Evolutionary conservation across 345 rosid species (phyloP), one percentile per base, ranked within the genome.

Genomic region (Combretum micranthum): DNA sequence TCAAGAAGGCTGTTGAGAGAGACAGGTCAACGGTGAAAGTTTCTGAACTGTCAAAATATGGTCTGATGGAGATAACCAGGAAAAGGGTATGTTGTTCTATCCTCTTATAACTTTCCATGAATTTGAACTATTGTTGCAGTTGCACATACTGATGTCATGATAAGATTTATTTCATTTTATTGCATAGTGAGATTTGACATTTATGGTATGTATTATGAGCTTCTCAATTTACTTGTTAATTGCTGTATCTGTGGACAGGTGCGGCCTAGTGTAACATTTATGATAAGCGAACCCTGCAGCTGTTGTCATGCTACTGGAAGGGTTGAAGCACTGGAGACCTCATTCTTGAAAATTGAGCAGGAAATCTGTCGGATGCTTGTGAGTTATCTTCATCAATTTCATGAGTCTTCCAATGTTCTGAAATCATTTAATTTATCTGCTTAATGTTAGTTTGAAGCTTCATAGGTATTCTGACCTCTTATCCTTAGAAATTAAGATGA

Each of bases 1-100:
- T 93, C 60, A 93, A 83, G 77, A 81, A 76, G 71, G 91, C 94
- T 64, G 96, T 93, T 54, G 95, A 81, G 81, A 81, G 75, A 63
- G 99, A 93, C 72, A 75, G 99, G 67, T 93, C 99, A 54, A 68
- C 68, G 53, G 96, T 88, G 76, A 93, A 81, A 65, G 94, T 93
- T 54, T 88, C 90, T 64, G 99, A 93, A 75, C 70, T 93, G 63
- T 93, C 99, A 48, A 88, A 79, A 72, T 82, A 88, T 44, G 99
- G 99, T 54, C 95, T 93, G 14, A 93, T 93, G 99, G 99, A 93
- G 71, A 93, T 93, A 56, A 92, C 95, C 59, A 81, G 99, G 74
- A 84, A 92, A 79, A 86, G 99, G 89, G 98, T 92, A 83, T 56
- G 70, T 21, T 23, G 17, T 48, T 57, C 42, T 20, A 52, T 37